Evolutionary conservation across 192 early-diverging fungal genomes (phyloP).

Genomic region (Endogone sp.): DNA sequence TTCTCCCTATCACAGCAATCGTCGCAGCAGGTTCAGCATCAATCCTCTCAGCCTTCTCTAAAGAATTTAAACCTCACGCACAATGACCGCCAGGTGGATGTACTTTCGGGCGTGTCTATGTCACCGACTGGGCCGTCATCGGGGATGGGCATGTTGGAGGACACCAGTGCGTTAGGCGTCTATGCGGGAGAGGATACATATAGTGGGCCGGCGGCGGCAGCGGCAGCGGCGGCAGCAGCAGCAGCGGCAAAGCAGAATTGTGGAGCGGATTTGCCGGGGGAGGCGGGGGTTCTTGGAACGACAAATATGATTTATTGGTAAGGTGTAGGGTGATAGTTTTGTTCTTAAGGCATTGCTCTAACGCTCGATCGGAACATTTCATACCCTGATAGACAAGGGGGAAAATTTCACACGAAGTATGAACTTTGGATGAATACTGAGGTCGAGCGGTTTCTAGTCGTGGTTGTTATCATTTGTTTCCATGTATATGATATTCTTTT

Average conservation of each 20-base stretch:
- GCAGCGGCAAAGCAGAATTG: not conserved
- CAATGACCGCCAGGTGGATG: not conserved
- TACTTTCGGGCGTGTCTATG: slow-evolving; percentile 7
- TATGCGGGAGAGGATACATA: not conserved
- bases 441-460: too few relatives aligned
- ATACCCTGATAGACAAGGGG: too few relatives aligned
- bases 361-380: too few relatives aligned
- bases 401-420: too few relatives aligned
- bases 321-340: not conserved
- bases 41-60: not conserved
- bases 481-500: too few relatives aligned
- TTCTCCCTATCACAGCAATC: not conserved
- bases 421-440: too few relatives aligned
- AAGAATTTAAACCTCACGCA: not conserved
- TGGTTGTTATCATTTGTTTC: too few relatives aligned
- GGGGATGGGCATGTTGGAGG: not conserved
- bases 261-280: not conserved
- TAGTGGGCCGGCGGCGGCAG: not conserved
- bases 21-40: slow-evolving; percentile 3
- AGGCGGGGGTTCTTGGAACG: not conserved
- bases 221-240: not conserved
- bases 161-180: not conserved
- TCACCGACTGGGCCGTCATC: not conserved
- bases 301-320: not conserved
- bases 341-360: too few relatives aligned